Conservation (phyloP, 306 rosid genomes). For the Glycyrrhiza uralensis region DNA sequence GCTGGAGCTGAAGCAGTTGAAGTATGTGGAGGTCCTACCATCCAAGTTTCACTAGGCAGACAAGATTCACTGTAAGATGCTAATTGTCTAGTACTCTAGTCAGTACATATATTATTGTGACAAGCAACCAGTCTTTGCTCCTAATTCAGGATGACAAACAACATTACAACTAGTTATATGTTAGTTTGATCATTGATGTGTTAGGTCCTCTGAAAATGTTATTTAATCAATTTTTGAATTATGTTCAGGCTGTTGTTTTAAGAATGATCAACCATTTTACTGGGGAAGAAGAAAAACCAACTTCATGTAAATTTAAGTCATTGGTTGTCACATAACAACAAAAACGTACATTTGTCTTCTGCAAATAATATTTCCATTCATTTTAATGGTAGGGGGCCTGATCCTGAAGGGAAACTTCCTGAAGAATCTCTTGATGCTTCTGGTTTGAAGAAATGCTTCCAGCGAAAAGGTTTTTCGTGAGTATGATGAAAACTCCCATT, state of each 20-base stretch:
- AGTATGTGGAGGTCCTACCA: conserved; percentile 85
- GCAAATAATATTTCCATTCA: conserved; percentile 14
- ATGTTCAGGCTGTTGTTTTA: neutral
- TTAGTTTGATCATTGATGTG: neutral
- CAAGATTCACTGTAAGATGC: conserved; percentile 68
- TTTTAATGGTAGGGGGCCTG: conserved; percentile 59
- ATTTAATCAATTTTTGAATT: neutral
- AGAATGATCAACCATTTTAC: neutral
- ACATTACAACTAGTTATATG: neutral
- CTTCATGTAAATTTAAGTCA: conserved; percentile 1
- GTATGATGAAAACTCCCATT: conserved; percentile 38
- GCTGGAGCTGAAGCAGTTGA: conserved; percentile 98
- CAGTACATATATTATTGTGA: conserved; percentile 3
- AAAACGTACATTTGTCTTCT: neutral
- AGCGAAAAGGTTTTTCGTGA: conserved; percentile 81
- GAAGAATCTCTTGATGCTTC: conserved; percentile 77
- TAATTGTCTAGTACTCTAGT: conserved; percentile 12
- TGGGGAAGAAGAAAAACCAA: neutral
- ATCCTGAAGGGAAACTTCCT: conserved; percentile 91
- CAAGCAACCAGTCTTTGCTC: neutral
- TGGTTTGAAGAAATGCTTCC: conserved; percentile 71
- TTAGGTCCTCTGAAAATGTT: conserved; percentile 23
- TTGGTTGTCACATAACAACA: neutral
- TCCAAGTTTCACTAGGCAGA: conserved; percentile 73
- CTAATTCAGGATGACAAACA: neutral